Base-by-base conservation (phyloP, 352 stramenopile species). In the Globisporangium cylindrosporum region DNA sequence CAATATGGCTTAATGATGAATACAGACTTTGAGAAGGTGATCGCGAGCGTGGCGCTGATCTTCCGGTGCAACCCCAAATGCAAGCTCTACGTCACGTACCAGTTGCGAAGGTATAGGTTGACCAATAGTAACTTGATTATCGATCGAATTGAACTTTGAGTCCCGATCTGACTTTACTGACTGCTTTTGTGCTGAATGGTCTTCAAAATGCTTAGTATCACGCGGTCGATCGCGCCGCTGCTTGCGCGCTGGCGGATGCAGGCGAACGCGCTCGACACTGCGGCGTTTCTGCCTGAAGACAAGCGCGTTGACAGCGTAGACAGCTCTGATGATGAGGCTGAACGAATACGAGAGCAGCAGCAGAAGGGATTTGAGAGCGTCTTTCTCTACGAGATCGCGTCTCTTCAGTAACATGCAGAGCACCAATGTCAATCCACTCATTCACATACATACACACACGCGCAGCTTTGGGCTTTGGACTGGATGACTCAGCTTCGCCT, bases 401-500 rank as follows among this genome's bases (percentile, higher is more conserved):
- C 34, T 10, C 25, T 60, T 68, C 2, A 36, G 25, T 27, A 63
- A 25, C 14, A 8, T 22, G 59, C 4, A 67, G 29, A 56, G 61
- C n/a, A 46, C 27, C n/a, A 27, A 59, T 3, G 38, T 49, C 43
- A 59, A 18, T 43, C 15, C 4, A 38, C 24, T 1, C 27, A 59
- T 27, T 22, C n/a, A 22, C 22, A 66, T n/a, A 32, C 27, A 68
- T 24, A 69, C 49, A 51, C 48, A 41, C 34, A 41, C 9, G 18
- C 24, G 36, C 24, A n/a, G 24, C 25, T 24, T 43, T 22, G 43
- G 43, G 9, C 43, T 49, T 48, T 27, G 2, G 55, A 53, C 41
- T 7, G 10, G 70, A 81, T 89, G 76, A 70, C 80, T 91, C 81
- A 90, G 81, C 66, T 90, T 91, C 81, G 81, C 83, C 83, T 91